Conservation (phyloP, 106 monocot species). For the Acorus calamus region DNA sequence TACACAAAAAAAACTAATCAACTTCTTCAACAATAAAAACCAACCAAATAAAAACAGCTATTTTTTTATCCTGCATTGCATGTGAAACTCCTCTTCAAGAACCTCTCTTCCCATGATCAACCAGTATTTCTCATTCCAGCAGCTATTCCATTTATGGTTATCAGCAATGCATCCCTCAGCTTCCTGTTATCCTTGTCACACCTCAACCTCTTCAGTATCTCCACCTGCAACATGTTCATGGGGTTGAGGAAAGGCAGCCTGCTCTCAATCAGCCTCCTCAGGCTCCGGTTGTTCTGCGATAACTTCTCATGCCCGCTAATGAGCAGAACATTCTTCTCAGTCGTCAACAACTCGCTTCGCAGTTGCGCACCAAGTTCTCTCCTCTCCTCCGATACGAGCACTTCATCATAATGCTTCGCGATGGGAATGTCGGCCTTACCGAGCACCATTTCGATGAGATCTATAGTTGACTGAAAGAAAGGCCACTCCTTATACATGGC, state of each 20-base stretch:
- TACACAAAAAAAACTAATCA: too few relatives aligned
- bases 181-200: constrained; percentile 53
- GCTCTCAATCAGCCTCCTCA: constrained; percentile 75
- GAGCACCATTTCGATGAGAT: constrained; percentile 91
- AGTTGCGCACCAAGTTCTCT: constrained; percentile 40
- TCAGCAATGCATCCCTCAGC: constrained; percentile 72
- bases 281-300: constrained; percentile 44
- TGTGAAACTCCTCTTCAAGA: too few relatives aligned
- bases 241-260: constrained; percentile 73
- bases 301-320: constrained; percentile 72
- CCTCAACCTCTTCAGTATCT: constrained; percentile 64
- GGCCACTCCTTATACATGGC: constrained; percentile 94
- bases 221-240: constrained; percentile 84
- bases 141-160: constrained; percentile 83
- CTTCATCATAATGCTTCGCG: constrained; percentile 65
- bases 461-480: constrained; percentile 73
- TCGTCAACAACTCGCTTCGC: constrained; percentile 38
- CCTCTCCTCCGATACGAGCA: constrained; percentile 45
- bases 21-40: too few relatives aligned
- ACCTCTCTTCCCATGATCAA: constrained; percentile 8
- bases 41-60: too few relatives aligned
- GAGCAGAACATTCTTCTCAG: constrained; percentile 48
- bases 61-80: too few relatives aligned
- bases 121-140: constrained; percentile 96
- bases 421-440: constrained; percentile 75